Evolutionary conservation across 2,329 filamentous ascomycete genomes (phyloP).

Genomic region (Cordyceps tenuipes): DNA sequence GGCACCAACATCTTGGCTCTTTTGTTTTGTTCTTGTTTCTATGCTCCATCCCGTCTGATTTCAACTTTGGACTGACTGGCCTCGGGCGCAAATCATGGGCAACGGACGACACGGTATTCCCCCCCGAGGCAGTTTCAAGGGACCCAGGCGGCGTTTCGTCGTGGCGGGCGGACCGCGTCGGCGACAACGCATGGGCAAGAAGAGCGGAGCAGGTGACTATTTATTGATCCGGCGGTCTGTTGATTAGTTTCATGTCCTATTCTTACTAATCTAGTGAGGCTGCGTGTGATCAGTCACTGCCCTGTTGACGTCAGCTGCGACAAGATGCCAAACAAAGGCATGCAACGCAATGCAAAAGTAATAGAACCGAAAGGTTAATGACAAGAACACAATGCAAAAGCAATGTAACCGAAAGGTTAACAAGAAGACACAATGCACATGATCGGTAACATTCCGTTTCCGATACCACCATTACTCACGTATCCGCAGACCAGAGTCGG

Average conservation of each 20-base stretch:
- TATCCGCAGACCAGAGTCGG: background rate
- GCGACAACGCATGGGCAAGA: background rate
- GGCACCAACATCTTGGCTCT: slow-evolving; percentile 2
- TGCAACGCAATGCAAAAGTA: background rate
- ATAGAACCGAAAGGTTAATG: background rate
- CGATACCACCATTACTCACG: background rate
- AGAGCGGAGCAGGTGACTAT: too few species aligned
- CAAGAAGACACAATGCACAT: too few species aligned
- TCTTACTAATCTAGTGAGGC: background rate
- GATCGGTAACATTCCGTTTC: background rate
- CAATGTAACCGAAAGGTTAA: too few species aligned
- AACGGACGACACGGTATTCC: too few species aligned
- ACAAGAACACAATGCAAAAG: too few species aligned
- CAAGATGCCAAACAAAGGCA: background rate
- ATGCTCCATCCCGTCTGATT: background rate
- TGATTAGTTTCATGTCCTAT: background rate
- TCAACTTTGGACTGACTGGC: background rate
- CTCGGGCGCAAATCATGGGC: background rate
- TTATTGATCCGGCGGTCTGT: too few species aligned
- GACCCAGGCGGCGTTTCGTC: background rate
- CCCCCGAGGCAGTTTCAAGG: too few species aligned
- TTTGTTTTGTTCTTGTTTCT: slow-evolving; percentile 3
- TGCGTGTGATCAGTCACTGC: background rate
- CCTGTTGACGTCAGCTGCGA: background rate
- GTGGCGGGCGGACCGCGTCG: background rate